A percentile compares a stretch with the other conserved stretches of the same genome.
Evolutionary conservation across 805 yeast genomes (phyloP).

Genomic region (Barnettozyma salicaria): DNA sequence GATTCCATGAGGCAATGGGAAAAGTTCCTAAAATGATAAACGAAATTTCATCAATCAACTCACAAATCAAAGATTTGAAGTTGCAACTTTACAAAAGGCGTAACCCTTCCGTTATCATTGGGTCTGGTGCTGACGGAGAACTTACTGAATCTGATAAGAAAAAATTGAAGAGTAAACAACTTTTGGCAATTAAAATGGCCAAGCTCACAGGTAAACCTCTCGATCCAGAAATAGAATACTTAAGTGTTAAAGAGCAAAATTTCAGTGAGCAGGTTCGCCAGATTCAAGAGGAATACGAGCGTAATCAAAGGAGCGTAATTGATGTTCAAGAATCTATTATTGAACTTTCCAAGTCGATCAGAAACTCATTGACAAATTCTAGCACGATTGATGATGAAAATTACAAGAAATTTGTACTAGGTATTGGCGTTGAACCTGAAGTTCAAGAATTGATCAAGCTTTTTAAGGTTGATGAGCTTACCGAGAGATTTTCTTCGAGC

Average conservation of each 20-base stretch:
- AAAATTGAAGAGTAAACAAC: constrained; percentile 71
- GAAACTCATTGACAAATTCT: constrained; percentile 23
- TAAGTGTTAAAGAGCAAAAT: constrained; percentile 29
- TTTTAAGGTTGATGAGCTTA: constrained; percentile 17
- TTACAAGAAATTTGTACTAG: constrained; percentile 72
- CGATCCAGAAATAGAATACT: constrained; percentile 31
- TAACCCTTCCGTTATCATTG: constrained; percentile 65
- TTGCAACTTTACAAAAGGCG: constrained; percentile 56
- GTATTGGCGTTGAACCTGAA: constrained; percentile 64
- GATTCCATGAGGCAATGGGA: constrained; percentile 24
- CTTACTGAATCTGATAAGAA: constrained; percentile 77
- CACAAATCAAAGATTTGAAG: constrained; percentile 59
- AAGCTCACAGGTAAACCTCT: constrained; percentile 76
- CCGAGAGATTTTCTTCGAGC: constrained; percentile 16
- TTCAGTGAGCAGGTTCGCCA: constrained; percentile 46
- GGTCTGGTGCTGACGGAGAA: constrained; percentile 83
- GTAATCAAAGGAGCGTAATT: constrained; percentile 51
- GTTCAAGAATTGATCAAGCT: constrained; percentile 22
- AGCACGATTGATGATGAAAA: constrained; percentile 17
- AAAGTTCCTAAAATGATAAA: constrained; percentile 59
- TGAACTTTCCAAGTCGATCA: constrained; percentile 44
- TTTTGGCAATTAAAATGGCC: constrained; percentile 82
- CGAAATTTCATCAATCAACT: constrained; percentile 55
- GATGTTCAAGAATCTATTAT: constrained; percentile 69
- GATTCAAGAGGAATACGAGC: constrained; percentile 47